Base-by-base conservation (phyloP, 2,329 filamentous ascomycete genomes). In the Dactylellina cionopaga region DNA sequence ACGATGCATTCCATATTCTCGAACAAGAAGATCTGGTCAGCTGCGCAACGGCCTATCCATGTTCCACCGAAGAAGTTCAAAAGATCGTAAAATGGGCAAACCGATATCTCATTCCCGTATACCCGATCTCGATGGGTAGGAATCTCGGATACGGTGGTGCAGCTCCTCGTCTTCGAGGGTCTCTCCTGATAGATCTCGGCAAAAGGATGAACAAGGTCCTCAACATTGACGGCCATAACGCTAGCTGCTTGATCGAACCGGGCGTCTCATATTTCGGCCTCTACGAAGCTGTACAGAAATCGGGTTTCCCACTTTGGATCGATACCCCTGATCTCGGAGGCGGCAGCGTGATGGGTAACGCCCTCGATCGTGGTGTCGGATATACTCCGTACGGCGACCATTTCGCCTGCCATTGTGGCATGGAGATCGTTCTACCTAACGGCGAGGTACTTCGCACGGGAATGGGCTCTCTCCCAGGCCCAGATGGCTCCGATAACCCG, bases 61-160 rank as follows among this genome's bases (percentile, higher is more conserved):
- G 80, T 15, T 80, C 77, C 2, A 82, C 81, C 0, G 79, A 80
- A 15, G 83, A 85, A 54, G 83, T 85, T 2, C 84, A 85, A 77
- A 76, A 76, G 0, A 78, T 85, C 24, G 81, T 85, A 33, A 79
- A 78, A 41, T 80, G 82, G 77, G 81, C 81, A 29, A 85, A 85
- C 74, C 78, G 83, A 51, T 80, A 80, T 69, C 75, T 78, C 5
- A 81, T 84, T 1, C 83, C 84, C 0, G 78, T 85, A 41, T 85
- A 82, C 76, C 83, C 83, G 7, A 82, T 84, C 71, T 83, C 81
- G 1, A 82, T 84, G 72, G 83, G 84, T 0, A 78, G 83, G 35
- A 85, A 85, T 62, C 79, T 85, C 1, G 85, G 84, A 13, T 86
- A 86, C 64, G 85, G 85, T 24, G 85, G 84, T n/a, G 83, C 83